These are phyloP conservation scores for Coffea eugenioides DNA, from an alignment of 257 asterid species.

Conservation along the genomic window DNA sequence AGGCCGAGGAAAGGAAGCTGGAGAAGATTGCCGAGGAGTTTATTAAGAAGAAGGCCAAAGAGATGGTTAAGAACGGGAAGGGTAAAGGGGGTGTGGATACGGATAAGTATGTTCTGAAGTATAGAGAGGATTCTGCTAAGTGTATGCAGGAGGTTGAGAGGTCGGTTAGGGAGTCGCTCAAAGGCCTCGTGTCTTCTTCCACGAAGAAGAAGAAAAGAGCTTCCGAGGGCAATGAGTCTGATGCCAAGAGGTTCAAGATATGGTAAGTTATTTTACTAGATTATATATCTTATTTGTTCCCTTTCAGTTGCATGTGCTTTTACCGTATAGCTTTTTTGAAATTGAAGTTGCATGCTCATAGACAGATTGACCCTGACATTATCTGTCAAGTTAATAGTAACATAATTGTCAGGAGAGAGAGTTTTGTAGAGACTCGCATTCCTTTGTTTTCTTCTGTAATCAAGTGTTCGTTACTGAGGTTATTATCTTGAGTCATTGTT, in stretches of 20 bases:
- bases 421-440: not conserved
- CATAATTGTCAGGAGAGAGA: not conserved
- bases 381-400: not conserved
- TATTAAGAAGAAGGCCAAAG: constrained; percentile 70
- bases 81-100: constrained; percentile 46
- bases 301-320: not conserved
- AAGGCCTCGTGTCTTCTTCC: constrained; percentile 37
- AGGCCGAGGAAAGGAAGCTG: constrained; percentile 79
- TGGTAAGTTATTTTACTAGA: constrained; percentile 38
- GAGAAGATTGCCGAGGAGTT: constrained; percentile 91
- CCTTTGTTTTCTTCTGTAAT: not conserved
- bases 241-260: constrained; percentile 65
- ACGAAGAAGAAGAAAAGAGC: constrained; percentile 64
- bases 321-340: not conserved
- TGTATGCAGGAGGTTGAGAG: constrained; percentile 83
- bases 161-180: constrained; percentile 72
- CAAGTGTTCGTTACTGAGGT: not conserved
- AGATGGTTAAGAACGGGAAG: constrained; percentile 52
- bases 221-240: constrained; percentile 26
- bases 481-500: not conserved
- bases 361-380: not conserved
- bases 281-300: not conserved
- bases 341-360: not conserved
- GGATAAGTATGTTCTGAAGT: constrained; percentile 84
- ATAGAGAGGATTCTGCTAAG: constrained; percentile 73